Base-by-base conservation (phyloP, 2,329 filamentous ascomycete genomes). In the Fusarium sp. region DNA sequence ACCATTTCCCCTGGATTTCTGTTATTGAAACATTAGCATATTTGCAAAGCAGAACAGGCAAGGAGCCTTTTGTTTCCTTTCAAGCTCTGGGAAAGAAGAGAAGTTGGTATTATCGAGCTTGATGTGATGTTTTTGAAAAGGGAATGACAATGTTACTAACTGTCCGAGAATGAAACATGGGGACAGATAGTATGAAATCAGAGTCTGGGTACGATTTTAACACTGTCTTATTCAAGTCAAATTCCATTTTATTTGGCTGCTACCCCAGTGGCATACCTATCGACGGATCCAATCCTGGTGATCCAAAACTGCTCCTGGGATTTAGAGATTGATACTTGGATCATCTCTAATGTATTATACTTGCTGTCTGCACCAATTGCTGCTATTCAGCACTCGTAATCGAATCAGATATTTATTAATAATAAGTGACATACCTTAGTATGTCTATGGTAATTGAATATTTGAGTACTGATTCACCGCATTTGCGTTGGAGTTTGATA, bases 11-110 rank as follows among this genome's bases (percentile, higher is more conserved):
- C 32, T 27, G 15, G 40, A 27, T 34, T 5, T 22, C 11, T 45
- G 11, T 52, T 49, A 32, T 64, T 48, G 27, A 32, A 63, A 52
- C 41, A 24, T 62, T 30, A 7, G 9, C 15, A 30, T 34, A 20
- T 47, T 30, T 58, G 8, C 24, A 29, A 38, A 13, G 45, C 25
- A 25, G 38, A 10, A 49, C 6, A 6, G 24, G 6, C 5, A 20
- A 53, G 24, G 27, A 53, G 20, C 20, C 6, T 20, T 20, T 20
- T 40, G 11, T 16, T 25, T n/a, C 32, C 20, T 22, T 38, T 38
- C 18, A n/a, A 38, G 34, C 18, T 38, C 10, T n/a, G 18, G 18
- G 12, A 38, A 38, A 38, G 34, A 38, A n/a, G 18, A 38, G 18
- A 38, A n/a, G 10, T 38, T n/a, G 34, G 11, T 38, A 38, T 11